Evolutionary conservation across 2,329 filamentous ascomycete species (phyloP), one percentile per base, ranked within the genome.

Genomic region (Ustulina deusta): DNA sequence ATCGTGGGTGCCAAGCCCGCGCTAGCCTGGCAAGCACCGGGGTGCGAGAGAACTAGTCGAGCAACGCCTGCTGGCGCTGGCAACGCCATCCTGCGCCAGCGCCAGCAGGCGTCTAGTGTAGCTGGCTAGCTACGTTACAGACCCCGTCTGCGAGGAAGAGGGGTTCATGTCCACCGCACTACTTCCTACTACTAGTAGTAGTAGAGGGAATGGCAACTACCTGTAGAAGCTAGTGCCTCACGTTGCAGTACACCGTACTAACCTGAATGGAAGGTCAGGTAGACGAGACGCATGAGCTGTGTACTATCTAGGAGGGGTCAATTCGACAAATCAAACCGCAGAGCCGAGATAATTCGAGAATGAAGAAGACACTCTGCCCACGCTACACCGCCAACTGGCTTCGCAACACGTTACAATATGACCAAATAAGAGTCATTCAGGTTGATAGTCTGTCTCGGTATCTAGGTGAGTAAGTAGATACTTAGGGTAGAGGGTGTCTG

Each of bases 1-100:
- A 68, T 70, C 61, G 61, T 59, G 63, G 49, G 54, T 62, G 68
- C 61, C 58, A 65, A 68, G 65, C 58, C 36, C 58, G 55, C 58
- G 54, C 58, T 56, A 46, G 56, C 13, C 56, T 64, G 61, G 40
- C 58, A 57, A 52, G 61, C 65, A 63, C 54, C 64, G 36, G 61
- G 61, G 65, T 64, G 40, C 48, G 17, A 62, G 36, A 20, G 54
- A 9, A 51, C 42, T 27, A 56, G 52, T 62, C 48, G 27, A 62
- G 57, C 48, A 49, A 52, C 25, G 36, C 34, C 34, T 17, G 49
- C 49, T 34, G 17, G 25, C 22, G 25, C 25, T 36, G 34, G 34
- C 34, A 40, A 49, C n/a, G n/a, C n/a, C n/a, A n/a, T n/a, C n/a
- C n/a, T n/a, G n/a, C n/a, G n/a, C n/a, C n/a, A n/a, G n/a, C n/a